A percentile compares a stretch with the other conserved stretches of the same genome.
These are phyloP conservation scores for Tricholomella constricta DNA, from an alignment of 768 basidiomycete genomes.

Conservation along the genomic window DNA sequence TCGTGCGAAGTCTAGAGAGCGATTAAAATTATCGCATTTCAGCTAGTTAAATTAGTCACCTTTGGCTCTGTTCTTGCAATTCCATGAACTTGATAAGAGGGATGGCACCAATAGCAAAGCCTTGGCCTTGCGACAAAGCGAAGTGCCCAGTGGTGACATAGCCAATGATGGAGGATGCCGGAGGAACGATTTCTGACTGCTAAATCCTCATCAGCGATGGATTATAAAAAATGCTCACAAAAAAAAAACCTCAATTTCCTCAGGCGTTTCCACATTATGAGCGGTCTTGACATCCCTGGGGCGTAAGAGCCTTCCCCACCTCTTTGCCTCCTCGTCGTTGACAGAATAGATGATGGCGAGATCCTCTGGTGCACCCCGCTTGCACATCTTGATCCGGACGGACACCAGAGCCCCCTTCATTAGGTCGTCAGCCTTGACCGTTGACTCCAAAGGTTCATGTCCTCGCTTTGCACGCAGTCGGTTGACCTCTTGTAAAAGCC, in stretches of 20 bases:
- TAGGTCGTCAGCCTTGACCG: constrained; percentile 43
- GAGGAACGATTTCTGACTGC: constrained; percentile 47
- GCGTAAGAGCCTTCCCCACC: constrained; percentile 44
- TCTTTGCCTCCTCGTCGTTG: constrained; percentile 50
- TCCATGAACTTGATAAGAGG: constrained; percentile 55
- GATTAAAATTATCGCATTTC: not conserved
- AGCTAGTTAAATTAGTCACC: constrained; percentile 25
- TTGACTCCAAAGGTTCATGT: constrained; percentile 38
- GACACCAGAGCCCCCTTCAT: constrained; percentile 65
- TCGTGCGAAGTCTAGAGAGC: constrained; percentile 27
- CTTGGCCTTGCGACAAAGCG: constrained; percentile 77
- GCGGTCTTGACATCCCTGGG: constrained; percentile 6
- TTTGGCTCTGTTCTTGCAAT: constrained; percentile 48
- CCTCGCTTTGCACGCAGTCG: constrained; percentile 57
- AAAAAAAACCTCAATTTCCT: constrained; percentile 28
- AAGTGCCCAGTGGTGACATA: constrained; percentile 84
- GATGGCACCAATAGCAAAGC: constrained; percentile 76
- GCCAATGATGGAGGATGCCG: constrained; percentile 60
- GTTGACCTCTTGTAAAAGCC: constrained; percentile 59
- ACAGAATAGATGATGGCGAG: constrained; percentile 72
- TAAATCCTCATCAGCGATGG: constrained; percentile 22
- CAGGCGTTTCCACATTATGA: constrained; percentile 28
- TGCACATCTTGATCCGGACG: constrained; percentile 62
- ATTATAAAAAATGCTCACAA: not conserved
- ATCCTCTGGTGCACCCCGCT: constrained; percentile 74